These are phyloP conservation scores for Tricholoma terreum DNA, from an alignment of 768 basidiomycete species.

Conservation along the genomic window DNA sequence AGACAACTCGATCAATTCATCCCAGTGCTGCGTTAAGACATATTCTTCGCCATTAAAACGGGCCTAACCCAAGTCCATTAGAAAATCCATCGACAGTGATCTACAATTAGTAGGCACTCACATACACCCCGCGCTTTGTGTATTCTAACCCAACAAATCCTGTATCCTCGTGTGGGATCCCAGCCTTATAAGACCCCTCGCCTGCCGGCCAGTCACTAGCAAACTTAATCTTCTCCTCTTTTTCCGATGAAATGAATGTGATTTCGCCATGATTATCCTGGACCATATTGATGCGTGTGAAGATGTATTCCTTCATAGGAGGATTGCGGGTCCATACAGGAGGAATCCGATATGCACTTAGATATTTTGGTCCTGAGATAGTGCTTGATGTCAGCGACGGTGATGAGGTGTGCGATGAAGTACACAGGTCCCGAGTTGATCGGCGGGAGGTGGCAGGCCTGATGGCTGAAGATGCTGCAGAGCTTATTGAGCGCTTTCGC, in stretches of 20 bases:
- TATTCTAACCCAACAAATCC: slow-evolving; percentile 16
- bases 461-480: background rate
- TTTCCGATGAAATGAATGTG: background rate
- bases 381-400: background rate
- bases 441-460: background rate
- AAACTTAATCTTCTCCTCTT: background rate
- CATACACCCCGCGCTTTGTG: slow-evolving; percentile 20
- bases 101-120: slow-evolving; percentile 7
- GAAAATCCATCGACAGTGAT: background rate
- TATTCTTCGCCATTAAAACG: slow-evolving; percentile 17
- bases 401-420: background rate
- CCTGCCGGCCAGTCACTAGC: background rate
- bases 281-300: background rate
- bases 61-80: slow-evolving; percentile 9
- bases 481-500: background rate
- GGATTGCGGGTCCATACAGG: background rate
- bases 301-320: slow-evolving; percentile 2
- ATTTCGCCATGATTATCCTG: background rate
- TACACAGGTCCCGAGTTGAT: background rate
- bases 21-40: slow-evolving; percentile 16
- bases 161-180: background rate
- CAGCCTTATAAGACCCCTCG: background rate
- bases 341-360: slow-evolving; percentile 1
- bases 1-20: background rate
- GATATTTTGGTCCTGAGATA: background rate